Evolutionary conservation across 192 early-diverging fungal genomes (phyloP), one percentile per base, ranked within the genome.

Genomic region (Irineochytrium annulatum): DNA sequence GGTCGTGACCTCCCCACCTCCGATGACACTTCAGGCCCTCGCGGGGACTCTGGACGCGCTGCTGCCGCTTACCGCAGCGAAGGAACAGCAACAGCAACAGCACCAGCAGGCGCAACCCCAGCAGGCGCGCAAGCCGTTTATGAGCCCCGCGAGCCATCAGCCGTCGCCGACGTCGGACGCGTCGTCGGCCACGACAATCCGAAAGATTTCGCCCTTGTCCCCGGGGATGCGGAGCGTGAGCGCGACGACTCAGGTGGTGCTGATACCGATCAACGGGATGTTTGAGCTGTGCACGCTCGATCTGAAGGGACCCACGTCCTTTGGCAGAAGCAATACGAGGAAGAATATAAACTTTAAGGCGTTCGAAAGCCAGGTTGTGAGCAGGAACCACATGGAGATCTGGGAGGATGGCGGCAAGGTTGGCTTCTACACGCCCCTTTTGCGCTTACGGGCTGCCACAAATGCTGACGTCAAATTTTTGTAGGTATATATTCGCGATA

Each of bases 331-430:
- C 46, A 49, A 49, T 24, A 49, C 46, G 24, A 49, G 24, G 46
- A 14, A 24, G 24, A 8, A 49, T 49, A 6, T 24, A 6, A 22
- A 20, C 22, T 78, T 78, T 52, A 66, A 68, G 34, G 51, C 45
- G 4, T 78, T 74, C 52, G 34, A 52, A 8, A 70, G 66, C 0
- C 67, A 69, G 33, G 77, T 78, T 13, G 77, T 78, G n/a, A 66
- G 62, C 19, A 57, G 74, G 35, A 77, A 70, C 57, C 77, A 78
- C 53, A 34, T 53, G 8, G 74, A 76, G n/a, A 43, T 78, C 16
- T 59, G 37, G 34, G 58, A 20, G 29, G 46, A 48, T 33, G 57
- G 69, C 16, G 73, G 43, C 22, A 68, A 48, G 45, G 71, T 73
- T 60, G 14, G 24, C 11, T 0, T 5, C n/a, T 34, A 17, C 8